phyloP scores from a whole-genome alignment of 805 yeast genomes.

The Lipomyces japonicus region DNA sequence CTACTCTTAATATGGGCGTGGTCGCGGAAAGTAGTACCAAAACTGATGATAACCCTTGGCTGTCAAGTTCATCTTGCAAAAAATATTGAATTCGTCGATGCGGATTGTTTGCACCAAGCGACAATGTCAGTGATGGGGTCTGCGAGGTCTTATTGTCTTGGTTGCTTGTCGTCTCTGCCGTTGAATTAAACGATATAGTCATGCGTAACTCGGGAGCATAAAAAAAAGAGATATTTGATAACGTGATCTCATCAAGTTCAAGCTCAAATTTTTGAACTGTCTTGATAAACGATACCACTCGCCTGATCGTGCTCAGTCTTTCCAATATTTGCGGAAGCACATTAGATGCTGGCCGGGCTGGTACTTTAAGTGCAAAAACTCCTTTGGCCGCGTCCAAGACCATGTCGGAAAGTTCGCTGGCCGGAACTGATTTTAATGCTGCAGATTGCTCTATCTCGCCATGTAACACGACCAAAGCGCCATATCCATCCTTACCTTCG shows the following conservation, averaged over 20 bases:
- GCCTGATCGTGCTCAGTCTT: conserved; percentile 33
- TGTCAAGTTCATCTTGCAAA: conserved; percentile 32
- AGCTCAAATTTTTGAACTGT: conserved; percentile 32
- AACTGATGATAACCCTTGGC: conserved; percentile 32
- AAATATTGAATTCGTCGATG: conserved; percentile 32
- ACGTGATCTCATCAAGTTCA: conserved; percentile 33
- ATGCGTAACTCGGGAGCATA: conserved; percentile 30
- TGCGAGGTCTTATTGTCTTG: not conserved
- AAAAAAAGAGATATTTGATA: conserved; percentile 33
- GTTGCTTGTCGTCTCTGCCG: conserved; percentile 6
- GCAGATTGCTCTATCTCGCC: conserved; percentile 15
- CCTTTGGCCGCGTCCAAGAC: conserved; percentile 22
- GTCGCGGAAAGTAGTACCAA: conserved; percentile 34
- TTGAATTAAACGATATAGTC: conserved; percentile 13
- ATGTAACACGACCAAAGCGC: conserved; percentile 8
- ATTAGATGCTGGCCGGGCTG: conserved; percentile 19
- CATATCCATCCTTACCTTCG: not conserved
- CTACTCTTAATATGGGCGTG: conserved; percentile 31
- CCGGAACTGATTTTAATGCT: conserved; percentile 14
- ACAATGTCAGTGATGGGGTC: conserved; percentile 11
- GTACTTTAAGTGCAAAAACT: conserved; percentile 15
- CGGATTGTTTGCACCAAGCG: conserved; percentile 31
- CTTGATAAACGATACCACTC: conserved; percentile 34
- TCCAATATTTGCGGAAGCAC: conserved; percentile 32
- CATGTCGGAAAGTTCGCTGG: conserved; percentile 16